Evolutionary conservation across 1,139 yeast species (phyloP), one percentile per base, ranked within the genome.

Genomic region (Hanseniaspora sp.): DNA sequence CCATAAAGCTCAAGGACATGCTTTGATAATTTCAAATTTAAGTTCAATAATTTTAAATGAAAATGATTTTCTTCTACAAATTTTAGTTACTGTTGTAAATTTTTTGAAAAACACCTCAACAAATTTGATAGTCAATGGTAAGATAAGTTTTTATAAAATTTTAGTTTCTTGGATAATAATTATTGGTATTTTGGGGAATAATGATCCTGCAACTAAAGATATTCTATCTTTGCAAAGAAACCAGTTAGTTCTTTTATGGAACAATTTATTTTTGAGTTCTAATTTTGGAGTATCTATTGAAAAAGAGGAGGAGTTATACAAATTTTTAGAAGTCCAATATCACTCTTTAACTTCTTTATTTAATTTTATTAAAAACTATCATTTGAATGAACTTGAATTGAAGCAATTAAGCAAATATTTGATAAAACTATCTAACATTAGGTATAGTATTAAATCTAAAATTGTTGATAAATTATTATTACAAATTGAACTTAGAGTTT

Each of bases 191-290:
- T 83, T 90, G 67, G 81, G 87, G 23, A 78, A 83, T 56, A 56
- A 62, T 2, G 82, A 84, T 47, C 31, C 48, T 34, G 47, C 45
- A n/a, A 43, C 53, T 1, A 76, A 77, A 12, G 74, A 76, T 15
- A 83, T 82, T 60, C 78, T 85, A 42, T 78, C 77, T 59, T 75
- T 85, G 58, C 86, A 86, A 63, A 74, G 87, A 4, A 78, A 92
- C 0, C 95, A 86, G 63, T 74, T 86, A 55, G 71, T 87, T 48
- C 75, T 80, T 6, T 78, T 87, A 58, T 88, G 96, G 95, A 86
- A 86, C 62, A 79, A 82, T 57, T 74, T 87, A n/a, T 70, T 88
- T 54, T 83, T 88, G 1, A 76, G 73, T 34, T 57, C 66, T 4
- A 49, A 46, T 30, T 49, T 49, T 43, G 53, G 53, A 7, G 60